Evolutionary conservation across 805 yeast species (phyloP), one percentile per base, ranked within the genome.

Genomic region (Myxozyma melibiosi): DNA sequence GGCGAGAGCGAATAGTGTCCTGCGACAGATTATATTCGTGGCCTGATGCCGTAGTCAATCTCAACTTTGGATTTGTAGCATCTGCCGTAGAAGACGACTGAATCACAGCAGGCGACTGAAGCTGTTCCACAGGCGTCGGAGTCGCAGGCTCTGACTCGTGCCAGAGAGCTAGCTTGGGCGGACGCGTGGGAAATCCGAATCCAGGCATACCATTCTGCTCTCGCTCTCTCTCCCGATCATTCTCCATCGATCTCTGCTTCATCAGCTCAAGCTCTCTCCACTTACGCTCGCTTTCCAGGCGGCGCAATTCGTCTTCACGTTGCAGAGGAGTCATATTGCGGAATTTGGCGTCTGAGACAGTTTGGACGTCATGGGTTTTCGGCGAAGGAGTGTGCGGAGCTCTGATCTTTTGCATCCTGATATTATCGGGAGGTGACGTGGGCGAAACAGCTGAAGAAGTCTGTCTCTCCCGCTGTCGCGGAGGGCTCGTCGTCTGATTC

Each of bases 21-120:
- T 46, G 56, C 7, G 61, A 58, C 18, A 57, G 59, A 34, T 30
- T 43, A 5, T 55, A 56, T 27, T 61, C 57, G 27, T 50, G 55
- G 3, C 63, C 63, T 7, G 63, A 58, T 2, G 57, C 51, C 9
- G 63, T 58, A 2, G 61, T 58, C 30, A 58, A 40, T 34, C 55
- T 13, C 33, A 58, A 20, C 14, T 40, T 42, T 3, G 63, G 63
- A 6, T 30, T n/a, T 2, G 35, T 30, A 9, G 33, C 31, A 18
- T 22, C 22, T 8, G 28, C 18, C 4, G 22, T 4, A 2, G 20
- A 5, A n/a, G 13, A 18, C 22, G 13, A 18, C 2, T 33, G 31
- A 13, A 1, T 16, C 9, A 9, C 18, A 39, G 20, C 27, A 22
- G 8, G 43, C 20, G 20, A 14, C 43, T 14, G 28, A 7, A 5